These are phyloP conservation scores for Chamaenerion angustifolium DNA, from an alignment of 345 rosid species.

Conservation along the genomic window DNA sequence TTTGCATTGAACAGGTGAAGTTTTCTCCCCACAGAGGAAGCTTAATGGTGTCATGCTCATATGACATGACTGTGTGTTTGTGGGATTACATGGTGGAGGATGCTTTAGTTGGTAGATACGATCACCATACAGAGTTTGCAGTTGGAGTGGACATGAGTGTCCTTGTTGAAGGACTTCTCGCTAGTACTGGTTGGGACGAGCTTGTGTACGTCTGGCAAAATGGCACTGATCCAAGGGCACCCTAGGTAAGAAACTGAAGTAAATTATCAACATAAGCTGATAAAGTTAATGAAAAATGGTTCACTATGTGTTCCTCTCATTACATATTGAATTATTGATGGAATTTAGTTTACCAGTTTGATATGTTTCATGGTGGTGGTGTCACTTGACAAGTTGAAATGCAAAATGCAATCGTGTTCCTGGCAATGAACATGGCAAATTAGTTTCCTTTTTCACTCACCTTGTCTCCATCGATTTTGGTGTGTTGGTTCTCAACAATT, in stretches of 20 bases:
- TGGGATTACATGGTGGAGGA: constrained; percentile 93
- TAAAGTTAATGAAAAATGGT: too few species aligned
- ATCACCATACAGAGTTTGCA: constrained; percentile 81
- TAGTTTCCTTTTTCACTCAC: too few species aligned
- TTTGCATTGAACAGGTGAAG: constrained; percentile 21
- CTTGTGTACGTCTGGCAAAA: constrained; percentile 87
- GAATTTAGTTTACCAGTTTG: too few species aligned
- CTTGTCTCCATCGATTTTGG: too few species aligned
- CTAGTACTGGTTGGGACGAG: constrained; percentile 95
- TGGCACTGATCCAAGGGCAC: constrained; percentile 77
- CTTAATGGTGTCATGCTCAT: constrained; percentile 66
- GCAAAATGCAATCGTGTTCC: too few species aligned
- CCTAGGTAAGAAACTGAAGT: constrained; percentile 16
- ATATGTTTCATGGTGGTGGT: too few species aligned
- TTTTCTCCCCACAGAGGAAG: constrained; percentile 79
- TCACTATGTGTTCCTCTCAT: too few species aligned
- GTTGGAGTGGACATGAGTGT: constrained; percentile 88
- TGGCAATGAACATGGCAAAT: too few species aligned
- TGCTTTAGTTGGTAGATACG: constrained; percentile 63
- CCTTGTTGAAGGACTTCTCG: constrained; percentile 82
- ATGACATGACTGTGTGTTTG: constrained; percentile 75
- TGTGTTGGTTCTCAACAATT: too few species aligned
- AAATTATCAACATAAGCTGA: background rate
- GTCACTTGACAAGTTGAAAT: too few species aligned
- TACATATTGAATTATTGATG: too few species aligned